These are phyloP conservation scores for Hanseniaspora gamundiae DNA, from an alignment of 1,139 yeast species.

Conservation along the genomic window DNA sequence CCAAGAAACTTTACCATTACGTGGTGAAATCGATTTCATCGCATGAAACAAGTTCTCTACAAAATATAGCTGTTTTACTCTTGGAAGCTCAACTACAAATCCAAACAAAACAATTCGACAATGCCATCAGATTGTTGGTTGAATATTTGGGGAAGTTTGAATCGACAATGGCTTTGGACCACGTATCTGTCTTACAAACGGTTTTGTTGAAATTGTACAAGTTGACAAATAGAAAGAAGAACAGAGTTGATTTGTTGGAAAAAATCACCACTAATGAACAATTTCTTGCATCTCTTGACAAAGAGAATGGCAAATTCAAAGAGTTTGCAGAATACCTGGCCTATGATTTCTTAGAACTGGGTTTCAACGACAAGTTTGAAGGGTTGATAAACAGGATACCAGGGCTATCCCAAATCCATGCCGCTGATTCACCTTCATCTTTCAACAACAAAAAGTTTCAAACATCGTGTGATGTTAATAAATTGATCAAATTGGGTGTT, in stretches of 20 bases:
- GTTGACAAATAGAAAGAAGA: constrained; percentile 11
- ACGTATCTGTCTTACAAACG: constrained; percentile 11
- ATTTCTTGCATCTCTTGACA: constrained; percentile 8
- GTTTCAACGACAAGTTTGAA: not conserved
- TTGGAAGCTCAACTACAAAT: constrained; percentile 18
- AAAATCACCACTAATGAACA: constrained; percentile 10
- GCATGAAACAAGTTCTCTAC: not conserved
- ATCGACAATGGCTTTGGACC: constrained; percentile 1
- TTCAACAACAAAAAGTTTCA: constrained; percentile 7
- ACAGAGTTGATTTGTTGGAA: not conserved
- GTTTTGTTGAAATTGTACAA: constrained; percentile 19
- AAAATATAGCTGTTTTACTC: constrained; percentile 9
- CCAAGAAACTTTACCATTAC: constrained; percentile 18
- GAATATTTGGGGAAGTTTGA: constrained; percentile 12
- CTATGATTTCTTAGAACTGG: constrained; percentile 30
- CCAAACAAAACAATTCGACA: constrained; percentile 18
- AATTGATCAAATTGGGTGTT: constrained; percentile 29
- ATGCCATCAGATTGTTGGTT: constrained; percentile 20
- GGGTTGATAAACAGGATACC: not conserved
- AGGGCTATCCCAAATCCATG: too few species aligned
- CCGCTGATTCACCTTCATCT: too few species aligned
- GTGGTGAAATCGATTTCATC: constrained; percentile 12
- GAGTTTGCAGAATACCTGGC: constrained; percentile 38
- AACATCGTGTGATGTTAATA: constrained; percentile 30
- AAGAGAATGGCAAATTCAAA: constrained; percentile 14